Evolutionary conservation across 352 stramenopile genomes (phyloP), one percentile per base, ranked within the genome.

Genomic region (Aphanomyces euteiches): DNA sequence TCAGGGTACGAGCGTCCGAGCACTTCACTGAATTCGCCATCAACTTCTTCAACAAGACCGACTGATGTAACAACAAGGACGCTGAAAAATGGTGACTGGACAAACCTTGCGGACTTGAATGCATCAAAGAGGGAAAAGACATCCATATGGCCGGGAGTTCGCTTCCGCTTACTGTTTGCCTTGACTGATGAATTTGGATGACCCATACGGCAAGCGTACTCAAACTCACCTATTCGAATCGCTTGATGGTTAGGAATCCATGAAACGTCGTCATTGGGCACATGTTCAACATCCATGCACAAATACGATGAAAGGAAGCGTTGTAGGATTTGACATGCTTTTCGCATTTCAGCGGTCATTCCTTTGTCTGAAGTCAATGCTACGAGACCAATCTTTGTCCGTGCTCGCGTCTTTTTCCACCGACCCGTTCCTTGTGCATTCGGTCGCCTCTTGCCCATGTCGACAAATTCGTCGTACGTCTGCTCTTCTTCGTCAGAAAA

Each of bases 151-250:
- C n/a, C n/a, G 45, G 45, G 45, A 53, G 45, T n/a, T 53, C 45
- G 45, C 45, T 53, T 53, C n/a, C 45, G 45, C 45, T 53, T 53
- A 53, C 13, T 53, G 13, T 2, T 53, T 53, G 1, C n/a, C n/a
- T 19, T 53, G 45, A 15, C n/a, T 53, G 13, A 19, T 53, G 45
- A 53, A 15, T 19, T 53, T 53, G 45, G 45, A n/a, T 15, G 13
- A 53, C 45, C 45, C 45, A 53, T 19, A 53, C 45, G 45, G 45
- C 45, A 15, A 53, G n/a, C n/a, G 45, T 53, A 53, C 45, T 53
- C 45, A 19, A 19, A 53, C 13, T 19, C 45, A 2, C n/a, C 13
- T 15, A 53, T 53, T n/a, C 45, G 45, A 53, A 53, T 15, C 13
- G 45, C 13, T 19, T 19, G 13, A 19, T 15, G n/a, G n/a, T 19